These are phyloP conservation scores for Aspergillus coremiiformis DNA, from an alignment of 495 filamentous ascomycete genomes.

Conservation along the genomic window DNA sequence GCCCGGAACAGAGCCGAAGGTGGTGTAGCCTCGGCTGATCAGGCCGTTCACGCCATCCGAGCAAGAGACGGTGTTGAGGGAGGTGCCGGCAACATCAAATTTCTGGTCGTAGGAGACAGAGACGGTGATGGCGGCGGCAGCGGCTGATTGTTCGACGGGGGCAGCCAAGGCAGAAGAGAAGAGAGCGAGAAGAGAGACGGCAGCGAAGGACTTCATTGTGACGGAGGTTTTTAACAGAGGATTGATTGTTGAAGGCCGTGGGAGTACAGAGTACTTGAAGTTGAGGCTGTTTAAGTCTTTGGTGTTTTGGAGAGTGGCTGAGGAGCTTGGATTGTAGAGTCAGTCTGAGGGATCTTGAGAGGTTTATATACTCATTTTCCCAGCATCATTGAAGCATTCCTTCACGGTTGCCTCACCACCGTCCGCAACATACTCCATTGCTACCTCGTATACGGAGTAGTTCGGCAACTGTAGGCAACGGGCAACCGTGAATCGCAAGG, in stretches of 20 bases:
- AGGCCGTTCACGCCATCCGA: slow-evolving; percentile 53
- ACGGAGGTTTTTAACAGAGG: neutral
- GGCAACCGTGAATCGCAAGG: slow-evolving; percentile 1
- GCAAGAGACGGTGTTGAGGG: slow-evolving; percentile 54
- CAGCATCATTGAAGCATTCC: neutral
- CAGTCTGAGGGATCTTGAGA: neutral
- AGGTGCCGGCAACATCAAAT: slow-evolving; percentile 31
- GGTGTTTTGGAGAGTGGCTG: neutral
- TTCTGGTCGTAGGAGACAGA: slow-evolving; percentile 33
- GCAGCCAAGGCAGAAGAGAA: slow-evolving; percentile 6
- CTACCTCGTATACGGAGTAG: neutral
- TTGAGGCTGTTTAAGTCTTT: neutral
- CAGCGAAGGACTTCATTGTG: slow-evolving; percentile 13
- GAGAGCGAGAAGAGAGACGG: slow-evolving; percentile 9
- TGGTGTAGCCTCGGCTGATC: slow-evolving; percentile 59
- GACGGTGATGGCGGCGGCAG: slow-evolving; percentile 10
- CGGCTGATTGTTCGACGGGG: slow-evolving; percentile 1
- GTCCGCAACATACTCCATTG: neutral
- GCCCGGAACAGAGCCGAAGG: slow-evolving; percentile 46
- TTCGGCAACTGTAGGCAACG: too few species aligned
- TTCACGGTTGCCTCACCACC: neutral
- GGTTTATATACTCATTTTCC: neutral
- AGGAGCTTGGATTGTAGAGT: neutral
- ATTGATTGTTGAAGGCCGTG: too few species aligned
- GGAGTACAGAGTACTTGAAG: too few species aligned